These are phyloP conservation scores for Botryotinia calthae DNA, from an alignment of 2,329 filamentous ascomycete species.

Conservation along the genomic window DNA sequence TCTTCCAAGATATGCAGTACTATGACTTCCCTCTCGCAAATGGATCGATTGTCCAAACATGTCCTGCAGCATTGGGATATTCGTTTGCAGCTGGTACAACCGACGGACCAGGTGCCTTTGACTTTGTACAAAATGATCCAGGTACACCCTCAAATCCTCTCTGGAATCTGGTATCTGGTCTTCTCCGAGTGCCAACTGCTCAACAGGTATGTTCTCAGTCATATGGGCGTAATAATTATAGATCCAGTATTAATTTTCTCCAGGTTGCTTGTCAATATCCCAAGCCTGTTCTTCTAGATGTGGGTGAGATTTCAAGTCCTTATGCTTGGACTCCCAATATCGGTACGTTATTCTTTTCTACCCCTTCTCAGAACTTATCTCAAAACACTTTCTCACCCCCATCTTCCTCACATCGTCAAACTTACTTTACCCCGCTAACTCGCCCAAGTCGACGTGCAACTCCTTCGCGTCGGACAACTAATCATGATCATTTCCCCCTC, in stretches of 20 bases:
- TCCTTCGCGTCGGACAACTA: constrained; percentile 78
- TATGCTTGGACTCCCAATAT: constrained; percentile 90
- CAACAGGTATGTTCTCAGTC: constrained; percentile 38
- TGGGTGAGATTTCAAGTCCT: constrained; percentile 70
- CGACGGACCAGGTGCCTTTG: constrained; percentile 85
- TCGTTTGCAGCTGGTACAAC: constrained; percentile 90
- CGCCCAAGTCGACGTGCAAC: constrained; percentile 70
- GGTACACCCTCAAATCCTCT: constrained; percentile 63
- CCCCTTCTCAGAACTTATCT: not conserved
- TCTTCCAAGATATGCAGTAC: constrained; percentile 78
- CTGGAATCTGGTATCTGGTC: constrained; percentile 70
- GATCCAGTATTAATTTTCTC: not conserved
- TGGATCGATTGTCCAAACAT: constrained; percentile 68
- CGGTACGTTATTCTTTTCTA: not conserved
- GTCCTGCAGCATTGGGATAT: constrained; percentile 82
- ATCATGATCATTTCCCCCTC: constrained; percentile 80
- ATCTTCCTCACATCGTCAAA: constrained; percentile 66
- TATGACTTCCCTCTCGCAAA: constrained; percentile 73
- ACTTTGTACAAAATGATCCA: constrained; percentile 83
- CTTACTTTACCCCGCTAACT: not conserved
- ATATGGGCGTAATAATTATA: not conserved
- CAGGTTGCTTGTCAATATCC: constrained; percentile 54
- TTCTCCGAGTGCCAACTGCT: constrained; percentile 66
- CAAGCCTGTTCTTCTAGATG: constrained; percentile 84
- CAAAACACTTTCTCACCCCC: not conserved